These are phyloP conservation scores for Singerocomus inundabilis DNA, from an alignment of 1,284 basidiomycete species.

Conservation along the genomic window DNA sequence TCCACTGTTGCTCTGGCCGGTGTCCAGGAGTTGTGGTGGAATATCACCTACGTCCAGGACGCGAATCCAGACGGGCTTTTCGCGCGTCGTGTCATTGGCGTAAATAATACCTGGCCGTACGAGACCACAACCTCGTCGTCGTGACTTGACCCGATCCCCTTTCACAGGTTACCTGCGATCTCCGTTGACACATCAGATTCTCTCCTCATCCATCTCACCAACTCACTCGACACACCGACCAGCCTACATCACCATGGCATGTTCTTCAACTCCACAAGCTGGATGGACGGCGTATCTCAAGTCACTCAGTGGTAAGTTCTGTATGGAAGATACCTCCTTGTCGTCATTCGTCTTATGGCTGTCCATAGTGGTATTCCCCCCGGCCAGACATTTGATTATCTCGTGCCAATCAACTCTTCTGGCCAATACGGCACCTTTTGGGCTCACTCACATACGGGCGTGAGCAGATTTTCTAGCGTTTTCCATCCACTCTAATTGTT, in stretches of 20 bases:
- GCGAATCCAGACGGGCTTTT: constrained; percentile 74
- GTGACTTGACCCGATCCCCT: neutral
- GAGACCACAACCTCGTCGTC: constrained; percentile 29
- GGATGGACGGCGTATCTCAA: constrained; percentile 85
- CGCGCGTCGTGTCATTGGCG: constrained; percentile 75
- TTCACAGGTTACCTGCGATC: constrained; percentile 71
- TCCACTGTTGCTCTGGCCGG: constrained; percentile 48
- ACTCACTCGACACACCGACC: constrained; percentile 62
- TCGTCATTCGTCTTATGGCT: neutral
- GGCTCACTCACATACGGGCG: constrained; percentile 75
- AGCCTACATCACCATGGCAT: constrained; percentile 89
- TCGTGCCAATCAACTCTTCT: constrained; percentile 71
- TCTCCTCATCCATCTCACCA: constrained; percentile 73
- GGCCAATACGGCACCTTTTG: constrained; percentile 87
- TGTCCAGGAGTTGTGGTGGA: constrained; percentile 76
- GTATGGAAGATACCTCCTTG: fast-evolving
- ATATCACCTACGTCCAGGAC: constrained; percentile 70
- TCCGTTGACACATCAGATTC: constrained; percentile 72
- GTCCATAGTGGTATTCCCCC: constrained; percentile 77
- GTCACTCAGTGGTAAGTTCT: constrained; percentile 76
- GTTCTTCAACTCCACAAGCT: constrained; percentile 84
- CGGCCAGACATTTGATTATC: constrained; percentile 72
- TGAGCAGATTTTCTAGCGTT: constrained; percentile 27
- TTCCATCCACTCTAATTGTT: neutral
- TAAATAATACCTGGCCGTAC: constrained; percentile 92